A percentile compares a stretch with the other conserved stretches of the same genome.
Conservation (phyloP, 2,329 filamentous ascomycete genomes). For the Venturia aucupariae region DNA sequence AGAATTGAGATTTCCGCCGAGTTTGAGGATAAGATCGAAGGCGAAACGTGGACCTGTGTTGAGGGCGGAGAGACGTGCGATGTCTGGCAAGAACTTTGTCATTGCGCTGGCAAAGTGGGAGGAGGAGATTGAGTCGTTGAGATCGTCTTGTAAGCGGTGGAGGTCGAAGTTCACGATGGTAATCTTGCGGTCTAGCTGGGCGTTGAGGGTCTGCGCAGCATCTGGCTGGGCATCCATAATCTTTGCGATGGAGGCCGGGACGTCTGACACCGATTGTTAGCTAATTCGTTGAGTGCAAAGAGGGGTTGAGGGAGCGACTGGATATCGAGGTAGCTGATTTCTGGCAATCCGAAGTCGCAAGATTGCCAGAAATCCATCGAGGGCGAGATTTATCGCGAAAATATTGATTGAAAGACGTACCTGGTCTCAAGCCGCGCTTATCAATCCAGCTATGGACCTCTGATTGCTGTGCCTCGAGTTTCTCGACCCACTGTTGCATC, state of each 20-base stretch:
- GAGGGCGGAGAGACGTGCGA: slow-evolving; percentile 40
- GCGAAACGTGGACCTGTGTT: slow-evolving; percentile 38
- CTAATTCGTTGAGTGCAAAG: background rate
- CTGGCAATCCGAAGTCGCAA: too few relatives aligned
- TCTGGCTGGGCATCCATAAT: slow-evolving; percentile 43
- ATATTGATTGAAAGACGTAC: slow-evolving; percentile 25
- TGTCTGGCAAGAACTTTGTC: slow-evolving; percentile 46
- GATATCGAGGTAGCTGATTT: background rate
- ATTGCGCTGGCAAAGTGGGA: slow-evolving; percentile 45
- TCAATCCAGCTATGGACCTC: slow-evolving; percentile 48
- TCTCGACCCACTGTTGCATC: slow-evolving; percentile 40
- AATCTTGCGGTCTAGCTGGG: slow-evolving; percentile 49
- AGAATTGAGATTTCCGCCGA: slow-evolving; percentile 46
- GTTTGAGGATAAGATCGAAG: slow-evolving; percentile 46
- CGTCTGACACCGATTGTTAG: slow-evolving; percentile 31
- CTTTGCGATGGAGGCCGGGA: slow-evolving; percentile 42
- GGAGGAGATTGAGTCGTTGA: slow-evolving; percentile 45
- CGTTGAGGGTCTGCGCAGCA: slow-evolving; percentile 42
- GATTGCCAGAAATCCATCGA: background rate
- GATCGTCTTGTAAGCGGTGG: slow-evolving; percentile 45
- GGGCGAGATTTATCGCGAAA: too few relatives aligned
- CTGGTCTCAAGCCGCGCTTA: slow-evolving; percentile 44
- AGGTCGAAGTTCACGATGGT: slow-evolving; percentile 50
- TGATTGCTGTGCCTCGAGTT: slow-evolving; percentile 41
- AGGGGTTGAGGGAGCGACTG: background rate